Base-by-base conservation (phyloP, 2,329 filamentous ascomycete genomes). In the Colletotrichum australisinense region DNA sequence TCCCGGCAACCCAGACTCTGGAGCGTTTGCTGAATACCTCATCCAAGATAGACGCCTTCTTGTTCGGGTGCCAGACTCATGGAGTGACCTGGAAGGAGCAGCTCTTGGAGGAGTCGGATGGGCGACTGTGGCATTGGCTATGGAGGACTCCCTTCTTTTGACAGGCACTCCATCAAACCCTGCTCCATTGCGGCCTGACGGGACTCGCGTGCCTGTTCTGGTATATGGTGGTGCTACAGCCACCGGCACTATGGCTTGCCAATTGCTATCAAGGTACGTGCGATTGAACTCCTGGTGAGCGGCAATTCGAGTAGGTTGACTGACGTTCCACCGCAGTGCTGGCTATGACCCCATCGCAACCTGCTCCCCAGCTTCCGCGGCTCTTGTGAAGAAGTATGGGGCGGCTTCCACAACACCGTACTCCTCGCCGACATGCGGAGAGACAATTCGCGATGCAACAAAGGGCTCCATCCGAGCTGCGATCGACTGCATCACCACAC, bases 211-310 rank as follows among this genome's bases (percentile, higher is more conserved):
- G 11, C 77, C 78, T 1, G 77, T 81, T 3, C 60, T 81, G 2
- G 76, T 81, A 2, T 81, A 80, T 24, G 80, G 80, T 5, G 80
- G 75, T 4, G 77, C 74, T 0, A 80, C 80, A 1, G 78, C 78
- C 1, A 77, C 78, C 0, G 80, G 80, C 2, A 79, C 76, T 0
- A 78, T 80, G 72, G 78, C 80, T 1, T 75, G 68, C 42, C 80
- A 81, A 55, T n/a, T 81, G 4, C 63, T 81, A 30, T 76, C 72
- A 26, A 53, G 69, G 79, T 79, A 46, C 69, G 76, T 76, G 16
- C 1, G 69, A 67, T 12, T 22, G 24, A 1, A 22, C 1, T 16
- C 16, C n/a, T 26, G 26, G 7, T 35, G 24, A 1, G 9, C 9
- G 12, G 3, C 1, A 35, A 35, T 35, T 12, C 32, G 32, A 28